These are phyloP conservation scores for Pleoardoris graminearum DNA, from an alignment of 2,329 filamentous ascomycete species.

Conservation along the genomic window DNA sequence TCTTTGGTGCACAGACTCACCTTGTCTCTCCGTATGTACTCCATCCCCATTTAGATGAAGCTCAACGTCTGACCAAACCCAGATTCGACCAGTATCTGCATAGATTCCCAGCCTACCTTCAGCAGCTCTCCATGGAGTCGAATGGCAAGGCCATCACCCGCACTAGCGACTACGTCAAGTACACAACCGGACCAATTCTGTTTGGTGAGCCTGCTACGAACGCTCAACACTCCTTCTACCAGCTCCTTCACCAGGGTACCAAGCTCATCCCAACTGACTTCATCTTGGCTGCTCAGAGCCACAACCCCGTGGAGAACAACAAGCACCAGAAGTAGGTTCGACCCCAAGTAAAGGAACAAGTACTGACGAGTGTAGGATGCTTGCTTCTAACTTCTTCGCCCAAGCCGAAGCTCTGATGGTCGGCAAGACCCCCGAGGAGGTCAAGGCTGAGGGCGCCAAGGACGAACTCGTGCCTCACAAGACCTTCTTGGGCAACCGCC, in stretches of 20 bases:
- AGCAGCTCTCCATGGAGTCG: slow-evolving; percentile 99
- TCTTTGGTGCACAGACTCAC: slow-evolving; percentile 97
- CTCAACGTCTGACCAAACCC: slow-evolving; percentile 13
- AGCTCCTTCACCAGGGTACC: slow-evolving; percentile 97
- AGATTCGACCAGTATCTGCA: slow-evolving; percentile 99
- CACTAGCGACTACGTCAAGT: slow-evolving; percentile 85
- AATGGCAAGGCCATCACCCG: slow-evolving; percentile 98
- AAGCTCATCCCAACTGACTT: slow-evolving; percentile 99
- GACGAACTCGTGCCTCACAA: slow-evolving; percentile 91
- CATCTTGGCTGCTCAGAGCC: slow-evolving; percentile 92
- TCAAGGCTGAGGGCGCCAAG: slow-evolving; percentile 73
- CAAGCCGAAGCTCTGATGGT: slow-evolving; percentile 91
- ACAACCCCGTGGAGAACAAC: slow-evolving; percentile 92
- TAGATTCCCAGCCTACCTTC: slow-evolving; percentile 97
- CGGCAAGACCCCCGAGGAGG: slow-evolving; percentile 80
- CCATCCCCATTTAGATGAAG: not conserved
- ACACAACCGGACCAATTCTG: slow-evolving; percentile 93
- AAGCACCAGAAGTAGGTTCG: slow-evolving; percentile 77
- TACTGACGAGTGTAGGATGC: slow-evolving; percentile 60
- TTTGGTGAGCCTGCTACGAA: slow-evolving; percentile 99
- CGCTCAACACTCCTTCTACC: slow-evolving; percentile 99
- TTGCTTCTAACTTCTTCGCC: slow-evolving; percentile 89
- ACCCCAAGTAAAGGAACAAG: not conserved
- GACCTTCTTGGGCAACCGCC: slow-evolving; percentile 97
- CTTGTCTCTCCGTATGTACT: slow-evolving; percentile 83